Percentiles rank a stretch among this genome's conserved stretches.
phyloP scores from a whole-genome alignment of 495 filamentous ascomycete species.

The Apiosordaria backusii region DNA sequence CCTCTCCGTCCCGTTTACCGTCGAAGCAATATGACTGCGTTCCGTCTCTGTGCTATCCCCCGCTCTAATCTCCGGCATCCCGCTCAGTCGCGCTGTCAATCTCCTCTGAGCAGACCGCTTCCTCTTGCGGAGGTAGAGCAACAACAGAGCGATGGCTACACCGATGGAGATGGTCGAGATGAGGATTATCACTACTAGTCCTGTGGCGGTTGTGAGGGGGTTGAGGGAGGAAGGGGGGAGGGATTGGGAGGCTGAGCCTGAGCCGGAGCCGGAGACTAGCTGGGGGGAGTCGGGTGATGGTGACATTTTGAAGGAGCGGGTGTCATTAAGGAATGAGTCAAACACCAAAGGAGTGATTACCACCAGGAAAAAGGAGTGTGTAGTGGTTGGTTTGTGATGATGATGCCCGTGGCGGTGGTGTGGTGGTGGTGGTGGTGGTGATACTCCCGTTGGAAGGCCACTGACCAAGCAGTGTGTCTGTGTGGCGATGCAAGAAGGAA shows the following conservation, averaged over 20 bases:
- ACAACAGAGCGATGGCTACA: neutral
- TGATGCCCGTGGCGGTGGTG: neutral
- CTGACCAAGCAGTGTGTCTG: no score
- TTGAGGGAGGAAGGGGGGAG: neutral
- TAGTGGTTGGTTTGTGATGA: no score
- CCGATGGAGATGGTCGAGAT: neutral
- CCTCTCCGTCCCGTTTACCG: neutral
- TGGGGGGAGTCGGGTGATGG: neutral
- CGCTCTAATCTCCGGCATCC: neutral
- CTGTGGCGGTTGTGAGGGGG: neutral
- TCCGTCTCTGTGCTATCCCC: neutral
- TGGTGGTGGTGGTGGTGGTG: neutral
- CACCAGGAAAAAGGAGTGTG: neutral
- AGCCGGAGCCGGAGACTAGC: no score
- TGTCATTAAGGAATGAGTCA: neutral
- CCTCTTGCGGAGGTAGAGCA: neutral
- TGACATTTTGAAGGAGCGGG: neutral
- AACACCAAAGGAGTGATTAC: neutral
- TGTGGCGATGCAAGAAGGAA: neutral
- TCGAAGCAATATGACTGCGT: neutral
- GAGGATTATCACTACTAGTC: neutral
- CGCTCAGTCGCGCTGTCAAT: neutral
- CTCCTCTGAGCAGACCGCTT: neutral
- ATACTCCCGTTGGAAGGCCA: no score
- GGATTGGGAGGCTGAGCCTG: neutral